Base-by-base conservation (phyloP, 2,329 filamentous ascomycete genomes). In the Chrysosporium queenslandicum region DNA sequence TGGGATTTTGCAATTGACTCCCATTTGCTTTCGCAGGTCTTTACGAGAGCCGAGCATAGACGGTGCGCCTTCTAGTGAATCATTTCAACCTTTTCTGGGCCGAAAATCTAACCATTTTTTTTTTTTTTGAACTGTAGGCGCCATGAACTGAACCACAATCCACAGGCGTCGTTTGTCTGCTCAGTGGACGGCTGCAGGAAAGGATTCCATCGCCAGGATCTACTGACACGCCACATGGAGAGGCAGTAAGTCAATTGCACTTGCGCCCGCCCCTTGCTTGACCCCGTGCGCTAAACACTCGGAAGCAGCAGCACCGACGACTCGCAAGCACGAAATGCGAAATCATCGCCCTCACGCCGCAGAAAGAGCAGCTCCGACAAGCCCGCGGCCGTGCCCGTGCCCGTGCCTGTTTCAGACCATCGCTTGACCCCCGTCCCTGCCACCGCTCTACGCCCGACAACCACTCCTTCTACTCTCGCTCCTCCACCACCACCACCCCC, bases 121-220 rank as follows among this genome's bases (percentile, higher is more conserved):
- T 37, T 9, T 27, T 48, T n/a, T n/a, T n/a, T n/a, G n/a, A n/a
- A 20, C 46, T 52, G 53, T 53, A 71, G 69, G 61, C 72, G 73
- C 40, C 73, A 76, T 65, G 72, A 76, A 59, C 61, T 74, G 53
- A 76, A 76, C 58, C 73, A 76, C 62, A 75, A 73, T 56, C 69
- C 72, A 4, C 70, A 74, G 55, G 70, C 71, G 25, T 61, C 67
- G 7, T 75, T 69, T 56, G 66, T 64, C 18, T 76, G 73, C 59
- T 62, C 64, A 20, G 63, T 71, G 29, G 60, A 62, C 53, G 70
- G 68, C 50, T 76, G 73, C 63, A 67, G 67, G 46, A 74, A 74
- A 56, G 67, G 71, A 20, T 76, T 76, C 55, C 72, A 74, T 55
- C 71, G 73, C 12, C 61, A 68, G 25, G 73, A 76, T 61, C 61